Base-by-base conservation (phyloP, 306 rosid species). In the Ormosia emarginata region DNA sequence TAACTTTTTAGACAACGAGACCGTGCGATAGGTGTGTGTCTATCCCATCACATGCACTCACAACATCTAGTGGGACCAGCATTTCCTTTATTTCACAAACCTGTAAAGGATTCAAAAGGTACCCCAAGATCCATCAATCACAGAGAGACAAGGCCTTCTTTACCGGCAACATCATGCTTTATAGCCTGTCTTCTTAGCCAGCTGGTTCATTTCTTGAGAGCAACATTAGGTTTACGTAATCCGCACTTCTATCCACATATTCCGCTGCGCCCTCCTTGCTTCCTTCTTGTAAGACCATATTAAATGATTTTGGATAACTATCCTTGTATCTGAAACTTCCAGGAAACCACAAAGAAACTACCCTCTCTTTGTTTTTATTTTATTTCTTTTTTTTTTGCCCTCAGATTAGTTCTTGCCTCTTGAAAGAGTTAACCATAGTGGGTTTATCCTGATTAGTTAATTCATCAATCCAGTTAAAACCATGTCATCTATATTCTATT, bases 201-300 rank as follows among this genome's bases (percentile, higher is more conserved):
- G 80, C 80, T 81, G 80, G 61, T 73, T 62, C 79, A 8, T 59
- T 63, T n/a, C 43, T 68, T 7, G 17, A 6, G 24, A 15, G n/a
- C 37, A 41, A 56, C 44, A 14, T 67, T 3, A 30, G 59, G 15
- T 11, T 9, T 29, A 67, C 18, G 69, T 3, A 67, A 18, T 37
- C 10, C 10, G 0, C 40, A 12, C 4, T 65, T 65, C n/a, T 17
- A 10, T 52, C 67, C 29, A n/a, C 24, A 1, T 7, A 10, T 55
- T 32, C 5, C 30, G 37, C 9, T 41, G 37, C 33, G 39, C 57
- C 67, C 68, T 39, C 41, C 41, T 3, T 56, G 37, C 8, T 65
- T n/a, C 71, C 71, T 65, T 65, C 30, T 0, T 41, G 73, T n/a
- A 33, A 15, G 13, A 57, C 61, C 83, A 57, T 55, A 69, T 79